Evolutionary conservation across 768 basidiomycete genomes (phyloP).

Genomic region (Fomitopsis serialis): DNA sequence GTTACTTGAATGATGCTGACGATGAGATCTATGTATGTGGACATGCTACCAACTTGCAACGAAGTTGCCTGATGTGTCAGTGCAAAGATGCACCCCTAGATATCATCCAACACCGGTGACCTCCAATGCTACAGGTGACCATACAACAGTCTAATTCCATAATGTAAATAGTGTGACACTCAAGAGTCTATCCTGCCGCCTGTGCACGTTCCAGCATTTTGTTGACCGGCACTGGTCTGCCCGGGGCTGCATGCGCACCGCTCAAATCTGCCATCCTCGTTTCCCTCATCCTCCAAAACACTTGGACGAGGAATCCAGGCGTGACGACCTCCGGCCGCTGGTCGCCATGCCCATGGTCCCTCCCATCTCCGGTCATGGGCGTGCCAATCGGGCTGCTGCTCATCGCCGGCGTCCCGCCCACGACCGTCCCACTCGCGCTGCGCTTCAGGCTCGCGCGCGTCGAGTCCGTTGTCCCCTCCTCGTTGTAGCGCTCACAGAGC

Average conservation of each 20-base stretch:
- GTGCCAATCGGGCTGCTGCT: slow-evolving; percentile 23
- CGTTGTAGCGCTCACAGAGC: slow-evolving; percentile 81
- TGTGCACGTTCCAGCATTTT: slow-evolving; percentile 72
- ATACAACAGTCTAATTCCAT: too few species aligned
- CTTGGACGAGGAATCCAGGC: slow-evolving; percentile 47
- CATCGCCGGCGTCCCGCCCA: slow-evolving; percentile 16
- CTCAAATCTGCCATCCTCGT: slow-evolving; percentile 47
- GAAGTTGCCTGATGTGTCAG: too few species aligned
- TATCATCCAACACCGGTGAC: too few species aligned
- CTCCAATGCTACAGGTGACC: too few species aligned
- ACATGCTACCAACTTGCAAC: too few species aligned
- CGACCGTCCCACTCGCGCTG: slow-evolving; percentile 20
- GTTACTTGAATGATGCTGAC: too few species aligned
- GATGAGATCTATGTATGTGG: too few species aligned
- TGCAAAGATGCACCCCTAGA: too few species aligned
- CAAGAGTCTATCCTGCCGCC: slow-evolving; percentile 26
- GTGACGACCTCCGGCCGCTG: slow-evolving; percentile 36
- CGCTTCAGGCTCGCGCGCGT: slow-evolving; percentile 20
- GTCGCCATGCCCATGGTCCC: slow-evolving; percentile 13
- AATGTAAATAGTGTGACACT: too few species aligned
- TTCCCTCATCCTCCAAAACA: slow-evolving; percentile 68
- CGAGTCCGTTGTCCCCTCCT: slow-evolving; percentile 39
- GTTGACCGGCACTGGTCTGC: slow-evolving; percentile 54
- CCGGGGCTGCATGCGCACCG: slow-evolving; percentile 38
- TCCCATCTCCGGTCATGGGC: slow-evolving; percentile 17